Evolutionary conservation across 148 eudicot genomes (phyloP), one percentile per base, ranked within the genome.

Genomic region (Camellia lanceoleosa): DNA sequence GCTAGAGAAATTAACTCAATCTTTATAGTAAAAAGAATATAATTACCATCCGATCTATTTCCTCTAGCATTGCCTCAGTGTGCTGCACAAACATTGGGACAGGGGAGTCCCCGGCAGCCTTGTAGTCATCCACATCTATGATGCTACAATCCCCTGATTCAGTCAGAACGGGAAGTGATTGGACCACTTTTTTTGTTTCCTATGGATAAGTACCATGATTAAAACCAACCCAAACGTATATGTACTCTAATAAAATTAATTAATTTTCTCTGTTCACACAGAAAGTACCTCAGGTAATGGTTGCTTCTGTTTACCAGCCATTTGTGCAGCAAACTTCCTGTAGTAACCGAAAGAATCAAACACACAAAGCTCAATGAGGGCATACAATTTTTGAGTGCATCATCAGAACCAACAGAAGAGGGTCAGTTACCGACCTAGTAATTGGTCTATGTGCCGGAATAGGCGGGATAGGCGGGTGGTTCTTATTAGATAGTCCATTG

Each of bases 21-120:
- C 38, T 30, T 30, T 30, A 51, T 12, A 64, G 47, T 38, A 30
- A 38, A 42, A 52, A 3, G 23, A 56, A 74, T 30, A 49, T 64
- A 63, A 30, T 42, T 78, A 93, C 97, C 97, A 92, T 93, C 49
- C 82, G 85, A 83, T 89, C 91, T 38, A 89, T 89, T 78, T 91
- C 94, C 54, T 85, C 90, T 16, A 89, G 88, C 89, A 90, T 88
- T 18, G 91, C 87, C 71, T 89, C 94, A 42, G 97, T 86, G 71
- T 91, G 93, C 79, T 92, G 94, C 84, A 94, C 91, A 83, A 85
- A 87, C 90, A 91, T 92, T 0, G 98, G 95, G 71, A 85, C 90
- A 51, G 87, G 82, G 7, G 78, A 86, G 42, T 86, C 90, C 54
- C 82, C 77, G 54, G 77, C 56, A 30, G 38, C 38, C 38, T 30